These are phyloP conservation scores for Xylaria digitata DNA, from an alignment of 2,329 filamentous ascomycete genomes.

Conservation along the genomic window DNA sequence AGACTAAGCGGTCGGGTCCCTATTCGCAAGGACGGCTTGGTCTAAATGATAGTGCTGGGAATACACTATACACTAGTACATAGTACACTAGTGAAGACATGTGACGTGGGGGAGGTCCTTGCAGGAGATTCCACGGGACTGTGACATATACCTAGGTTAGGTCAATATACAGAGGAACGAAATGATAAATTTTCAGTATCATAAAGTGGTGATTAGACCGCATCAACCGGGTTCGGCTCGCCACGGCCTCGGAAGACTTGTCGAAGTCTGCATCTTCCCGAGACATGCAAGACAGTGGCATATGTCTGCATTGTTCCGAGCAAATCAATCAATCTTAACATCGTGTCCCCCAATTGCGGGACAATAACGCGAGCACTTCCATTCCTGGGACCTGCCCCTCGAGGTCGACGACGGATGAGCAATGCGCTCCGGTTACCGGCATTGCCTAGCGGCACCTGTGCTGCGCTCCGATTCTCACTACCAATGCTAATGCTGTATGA, in stretches of 20 bases:
- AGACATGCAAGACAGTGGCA: conserved; percentile 37
- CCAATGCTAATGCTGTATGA: conserved; percentile 5
- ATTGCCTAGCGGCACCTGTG: conserved; percentile 28
- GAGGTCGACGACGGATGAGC: conserved; percentile 31
- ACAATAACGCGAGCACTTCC: conserved; percentile 27
- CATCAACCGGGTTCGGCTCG: conserved; percentile 28
- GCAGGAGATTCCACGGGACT: neutral
- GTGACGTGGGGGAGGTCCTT: conserved; percentile 20
- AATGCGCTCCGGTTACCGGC: conserved; percentile 34
- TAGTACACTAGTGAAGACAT: conserved; percentile 2
- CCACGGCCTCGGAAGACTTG: conserved; percentile 34
- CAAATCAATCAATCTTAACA: conserved; percentile 27
- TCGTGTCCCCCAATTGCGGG: conserved; percentile 31
- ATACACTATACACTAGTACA: too few species aligned
- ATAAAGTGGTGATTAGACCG: neutral
- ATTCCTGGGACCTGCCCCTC: conserved; percentile 33
- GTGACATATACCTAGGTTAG: too few species aligned
- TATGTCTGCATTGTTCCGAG: conserved; percentile 28
- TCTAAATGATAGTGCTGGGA: neutral
- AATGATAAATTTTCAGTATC: neutral
- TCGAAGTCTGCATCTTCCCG: conserved; percentile 39
- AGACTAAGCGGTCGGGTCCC: conserved; percentile 27
- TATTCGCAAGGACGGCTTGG: neutral
- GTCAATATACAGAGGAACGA: neutral
- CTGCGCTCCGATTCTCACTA: conserved; percentile 11